Base-by-base conservation (phyloP, 1,284 basidiomycete species). In the Cutaneotrichosporon cutaneum region DNA sequence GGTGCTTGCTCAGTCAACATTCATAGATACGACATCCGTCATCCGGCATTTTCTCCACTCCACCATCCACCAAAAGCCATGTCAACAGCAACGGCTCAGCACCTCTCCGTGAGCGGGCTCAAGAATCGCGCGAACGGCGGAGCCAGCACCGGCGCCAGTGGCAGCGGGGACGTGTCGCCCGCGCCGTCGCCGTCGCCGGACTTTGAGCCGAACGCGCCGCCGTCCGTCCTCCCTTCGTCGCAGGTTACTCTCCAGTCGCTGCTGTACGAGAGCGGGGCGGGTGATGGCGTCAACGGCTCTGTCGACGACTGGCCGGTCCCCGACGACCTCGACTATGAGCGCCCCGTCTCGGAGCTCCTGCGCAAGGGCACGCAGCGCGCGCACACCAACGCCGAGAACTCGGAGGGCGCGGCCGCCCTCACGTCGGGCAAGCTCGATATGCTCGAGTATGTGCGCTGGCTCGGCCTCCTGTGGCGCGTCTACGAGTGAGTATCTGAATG, bases 401-500 rank as follows among this genome's bases (percentile, higher is more conserved):
- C 84, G 69, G 75, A 81, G 27, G 87, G 85, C 30, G 88, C 88
- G 1, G 81, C 80, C 35, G 84, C 84, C 57, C 81, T 90, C 51
- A 81, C 86, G 22, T 82, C 82, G 54, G 88, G 88, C 16, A 81
- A 84, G 68, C 82, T 90, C 44, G 81, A 82, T 60, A 83, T 83
- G 70, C 82, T 85, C 47, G 88, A 90, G 72, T 90, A 90, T 73
- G 77, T 87, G 21, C 82, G 84, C 52, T 90, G 86, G 78, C 82
- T 90, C 44, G 86, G 88, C 81, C 86, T 89, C 81, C 83, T 92
- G 10, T 90, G 87, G 85, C 84, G 89, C 68, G 81, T 92, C 22
- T 92, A 92, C 79, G 81, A 86, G 89, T 91, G 70, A 80, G 87
- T 83, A n/a, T n/a, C n/a, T n/a, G n/a, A n/a, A n/a, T n/a, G n/a